Evolutionary conservation across 257 asterid genomes (phyloP), one percentile per base, ranked within the genome.

Genomic region (Ocimum tenuiflorum): DNA sequence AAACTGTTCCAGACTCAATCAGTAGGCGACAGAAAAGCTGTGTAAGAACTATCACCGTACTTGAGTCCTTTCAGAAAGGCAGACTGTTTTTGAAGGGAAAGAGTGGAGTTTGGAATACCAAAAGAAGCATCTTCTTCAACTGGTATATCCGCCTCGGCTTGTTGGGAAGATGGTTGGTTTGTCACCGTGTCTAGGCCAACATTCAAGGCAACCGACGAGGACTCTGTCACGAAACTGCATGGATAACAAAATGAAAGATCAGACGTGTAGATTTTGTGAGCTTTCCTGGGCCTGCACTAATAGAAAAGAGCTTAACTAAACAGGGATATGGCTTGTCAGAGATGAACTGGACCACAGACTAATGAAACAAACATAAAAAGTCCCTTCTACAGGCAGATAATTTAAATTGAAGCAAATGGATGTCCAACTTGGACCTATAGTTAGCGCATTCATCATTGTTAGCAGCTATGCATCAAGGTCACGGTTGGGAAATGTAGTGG

Each of bases 211-310:
- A 77, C 64, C 17, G 96, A 87, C 0, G 81, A 65, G 33, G 88
- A 73, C 56, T 84, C 91, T 0, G 91, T 80, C 67, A 63, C 72
- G 62, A 92, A 89, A 65, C 99, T 92, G 94, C 84, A 83, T 43
- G 42, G 15, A 20, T 52, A 63, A 12, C 22, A 56, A 66, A n/a
- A 58, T 50, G 7, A 42, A 67, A 48, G 35, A 38, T 12, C 57
- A 74, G 70, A 27, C 31, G 31, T 1, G 31, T 27, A 27, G 31
- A n/a, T n/a, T n/a, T n/a, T n/a, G n/a, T n/a, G n/a, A n/a, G n/a
- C n/a, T n/a, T n/a, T n/a, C n/a, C n/a, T n/a, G n/a, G n/a, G n/a
- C n/a, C n/a, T n/a, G n/a, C n/a, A n/a, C n/a, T n/a, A n/a, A 9
- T 8, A 67, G 31, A 24, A 24, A 24, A 24, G 31, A 24, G 31